Conservation (phyloP, 1,139 yeast species). For the Dujonia santamariae region DNA sequence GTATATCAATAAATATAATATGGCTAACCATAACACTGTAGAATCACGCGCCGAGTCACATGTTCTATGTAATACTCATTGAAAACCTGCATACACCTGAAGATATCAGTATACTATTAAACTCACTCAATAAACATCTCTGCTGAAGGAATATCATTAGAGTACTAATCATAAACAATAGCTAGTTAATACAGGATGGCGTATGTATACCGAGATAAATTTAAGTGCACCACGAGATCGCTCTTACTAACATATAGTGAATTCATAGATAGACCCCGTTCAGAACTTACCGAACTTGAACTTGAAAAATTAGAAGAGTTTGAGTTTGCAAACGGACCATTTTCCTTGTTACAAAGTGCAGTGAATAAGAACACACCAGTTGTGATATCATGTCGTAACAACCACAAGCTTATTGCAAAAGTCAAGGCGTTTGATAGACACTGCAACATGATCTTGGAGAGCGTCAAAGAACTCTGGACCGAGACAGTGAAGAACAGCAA, state of each 20-base stretch:
- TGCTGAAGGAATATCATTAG: no score
- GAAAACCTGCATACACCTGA: no score
- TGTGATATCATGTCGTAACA: slow-evolving; percentile 86
- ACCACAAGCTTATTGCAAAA: slow-evolving; percentile 84
- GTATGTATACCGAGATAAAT: no score
- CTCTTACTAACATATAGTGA: slow-evolving; percentile 46
- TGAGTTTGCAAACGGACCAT: slow-evolving; percentile 89
- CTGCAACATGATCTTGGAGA: slow-evolving; percentile 87
- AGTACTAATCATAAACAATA: no score
- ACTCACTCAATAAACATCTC: no score
- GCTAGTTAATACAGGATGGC: no score
- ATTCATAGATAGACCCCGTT: slow-evolving; percentile 64
- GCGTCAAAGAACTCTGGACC: slow-evolving; percentile 90
- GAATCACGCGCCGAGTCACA: no score
- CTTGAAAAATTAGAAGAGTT: slow-evolving; percentile 82
- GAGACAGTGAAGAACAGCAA: slow-evolving; percentile 62
- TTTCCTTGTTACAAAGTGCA: slow-evolving; percentile 80
- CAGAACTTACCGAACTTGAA: slow-evolving; percentile 80
- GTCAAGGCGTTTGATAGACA: slow-evolving; percentile 96
- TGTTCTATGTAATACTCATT: no score
- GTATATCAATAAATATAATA: no score
- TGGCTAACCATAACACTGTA: no score
- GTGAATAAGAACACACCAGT: slow-evolving; percentile 73
- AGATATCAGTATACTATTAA: no score
- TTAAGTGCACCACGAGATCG: no score